A percentile compares a stretch with the other conserved stretches of the same genome.
These are phyloP conservation scores for Penicillium atrosanguineum DNA, from an alignment of 495 filamentous ascomycete genomes.

Conservation along the genomic window DNA sequence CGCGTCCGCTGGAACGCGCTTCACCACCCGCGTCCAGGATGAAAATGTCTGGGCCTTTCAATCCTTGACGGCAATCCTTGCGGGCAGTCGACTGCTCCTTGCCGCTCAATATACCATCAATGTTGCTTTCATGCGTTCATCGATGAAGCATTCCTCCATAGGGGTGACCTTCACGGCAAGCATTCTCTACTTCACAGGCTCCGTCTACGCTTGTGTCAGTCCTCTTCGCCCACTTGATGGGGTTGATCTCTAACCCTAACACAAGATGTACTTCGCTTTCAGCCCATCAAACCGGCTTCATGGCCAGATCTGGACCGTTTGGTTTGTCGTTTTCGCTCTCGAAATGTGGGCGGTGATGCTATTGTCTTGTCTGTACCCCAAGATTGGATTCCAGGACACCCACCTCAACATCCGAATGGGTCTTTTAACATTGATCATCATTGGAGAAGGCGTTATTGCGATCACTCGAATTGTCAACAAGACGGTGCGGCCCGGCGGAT, in stretches of 20 bases:
- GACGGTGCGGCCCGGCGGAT: constrained; percentile 52
- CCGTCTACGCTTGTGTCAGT: constrained; percentile 52
- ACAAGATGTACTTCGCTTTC: constrained; percentile 43
- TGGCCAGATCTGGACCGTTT: constrained; percentile 50
- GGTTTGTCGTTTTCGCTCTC: constrained; percentile 56
- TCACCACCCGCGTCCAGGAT: constrained; percentile 45
- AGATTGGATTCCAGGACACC: constrained; percentile 62
- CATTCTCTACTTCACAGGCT: constrained; percentile 38
- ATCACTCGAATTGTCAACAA: constrained; percentile 55
- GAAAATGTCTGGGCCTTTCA: constrained; percentile 45
- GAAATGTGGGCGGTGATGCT: constrained; percentile 55
- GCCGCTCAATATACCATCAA: constrained; percentile 57
- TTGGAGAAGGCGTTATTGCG: constrained; percentile 62
- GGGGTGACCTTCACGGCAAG: constrained; percentile 40
- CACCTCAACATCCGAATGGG: constrained; percentile 65
- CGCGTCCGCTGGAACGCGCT: constrained; percentile 57
- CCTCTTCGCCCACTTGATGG: constrained; percentile 12
- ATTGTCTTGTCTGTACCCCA: constrained; percentile 52
- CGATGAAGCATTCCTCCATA: constrained; percentile 30
- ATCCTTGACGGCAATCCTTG: constrained; percentile 55
- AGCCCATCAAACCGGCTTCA: constrained; percentile 16
- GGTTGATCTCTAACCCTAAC: constrained; percentile 1
- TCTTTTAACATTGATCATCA: constrained; percentile 65
- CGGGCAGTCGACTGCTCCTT: constrained; percentile 55
- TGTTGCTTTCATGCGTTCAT: constrained; percentile 41